Base-by-base conservation (phyloP, 2,329 filamentous ascomycete genomes). In the Raffaelea deltoideospora region DNA sequence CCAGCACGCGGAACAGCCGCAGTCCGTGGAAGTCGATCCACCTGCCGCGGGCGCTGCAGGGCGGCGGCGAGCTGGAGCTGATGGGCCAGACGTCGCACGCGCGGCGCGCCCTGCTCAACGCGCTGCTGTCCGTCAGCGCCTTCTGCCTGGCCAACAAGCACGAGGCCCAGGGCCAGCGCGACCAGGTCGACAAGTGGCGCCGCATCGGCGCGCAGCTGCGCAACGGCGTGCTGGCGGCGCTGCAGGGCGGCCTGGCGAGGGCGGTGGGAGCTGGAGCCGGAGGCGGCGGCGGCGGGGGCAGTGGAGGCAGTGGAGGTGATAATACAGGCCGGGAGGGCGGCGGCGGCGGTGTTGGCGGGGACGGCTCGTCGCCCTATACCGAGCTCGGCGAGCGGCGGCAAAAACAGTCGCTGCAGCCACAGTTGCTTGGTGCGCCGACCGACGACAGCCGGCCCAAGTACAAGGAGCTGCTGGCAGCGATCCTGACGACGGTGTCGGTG, bases 1-100 rank as follows among this genome's bases (percentile, higher is more conserved):
- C 27, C 10, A 11, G 13, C 2, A 36, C 24, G 9, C 33, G 19
- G 27, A 31, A 36, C 23, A 8, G 8, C 14, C 28, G 28, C 8
- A 17, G 35, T 4, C 35, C 35, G 29, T 37, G 35, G 35, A 37
- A 37, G 19, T 20, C 35, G 17, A 14, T 37, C 17, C 35, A 37
- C 14, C 35, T 37, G 10, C 35, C 35, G 8, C 29, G 29, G 10
- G 35, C 35, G 6, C 35, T 37, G 5, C 22, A 28, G 10, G 30
- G 35, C 21, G 28, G 29, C 19, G 35, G 13, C 13, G 35, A 37
- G 30, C 5, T 22, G 11, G 21, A 10, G 2, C 10, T 37, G 6
- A 18, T 21, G 7, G 35, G 35, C 5, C 5, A 17, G 15, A 36
- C 27, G n/a, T 17, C 34, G 15, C 34, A 31, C 20, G 28, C 20